phyloP scores from a whole-genome alignment of 2,329 filamentous ascomycete genomes.

The Penicillium sclerotiorum region DNA sequence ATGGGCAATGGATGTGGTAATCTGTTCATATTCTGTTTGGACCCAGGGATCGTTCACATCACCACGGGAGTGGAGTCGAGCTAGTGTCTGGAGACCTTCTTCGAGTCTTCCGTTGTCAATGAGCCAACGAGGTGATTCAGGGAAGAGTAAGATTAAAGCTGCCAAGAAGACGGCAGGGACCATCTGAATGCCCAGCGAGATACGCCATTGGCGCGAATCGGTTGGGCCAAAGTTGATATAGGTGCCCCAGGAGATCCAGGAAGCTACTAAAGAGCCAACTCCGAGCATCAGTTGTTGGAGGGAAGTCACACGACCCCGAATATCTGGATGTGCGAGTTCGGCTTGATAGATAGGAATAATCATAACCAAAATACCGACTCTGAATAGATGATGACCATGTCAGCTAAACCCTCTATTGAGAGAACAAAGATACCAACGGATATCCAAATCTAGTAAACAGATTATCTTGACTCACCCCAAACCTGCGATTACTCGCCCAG shows the following conservation, averaged over 20 bases:
- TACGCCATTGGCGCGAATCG: slow-evolving; percentile 60
- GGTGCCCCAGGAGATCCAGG: slow-evolving; percentile 71
- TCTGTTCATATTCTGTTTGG: slow-evolving; percentile 69
- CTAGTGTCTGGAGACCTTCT: slow-evolving; percentile 66
- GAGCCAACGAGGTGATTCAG: slow-evolving; percentile 72
- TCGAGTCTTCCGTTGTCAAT: slow-evolving; percentile 69
- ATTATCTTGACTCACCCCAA: slow-evolving; percentile 29
- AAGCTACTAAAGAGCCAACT: slow-evolving; percentile 69
- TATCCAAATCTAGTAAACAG: no score
- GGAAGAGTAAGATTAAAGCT: slow-evolving; percentile 69
- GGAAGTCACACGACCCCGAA: slow-evolving; percentile 72
- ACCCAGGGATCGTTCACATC: slow-evolving; percentile 68
- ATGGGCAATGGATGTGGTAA: slow-evolving; percentile 64
- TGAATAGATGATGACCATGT: no score
- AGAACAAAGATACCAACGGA: no score
- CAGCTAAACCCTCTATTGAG: no score
- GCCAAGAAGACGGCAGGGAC: slow-evolving; percentile 67
- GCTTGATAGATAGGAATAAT: slow-evolving; percentile 73
- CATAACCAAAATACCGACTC: slow-evolving; percentile 62
- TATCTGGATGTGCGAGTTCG: slow-evolving; percentile 76
- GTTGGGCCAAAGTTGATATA: slow-evolving; percentile 53
- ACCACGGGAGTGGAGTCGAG: slow-evolving; percentile 69
- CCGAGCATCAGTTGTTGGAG: slow-evolving; percentile 82
- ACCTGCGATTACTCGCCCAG: slow-evolving; percentile 69
- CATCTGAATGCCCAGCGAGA: slow-evolving; percentile 68